A percentile compares a stretch with the other conserved stretches of the same genome.
These are phyloP conservation scores for Xylaria cubensis DNA, from an alignment of 495 filamentous ascomycete genomes.

Conservation along the genomic window DNA sequence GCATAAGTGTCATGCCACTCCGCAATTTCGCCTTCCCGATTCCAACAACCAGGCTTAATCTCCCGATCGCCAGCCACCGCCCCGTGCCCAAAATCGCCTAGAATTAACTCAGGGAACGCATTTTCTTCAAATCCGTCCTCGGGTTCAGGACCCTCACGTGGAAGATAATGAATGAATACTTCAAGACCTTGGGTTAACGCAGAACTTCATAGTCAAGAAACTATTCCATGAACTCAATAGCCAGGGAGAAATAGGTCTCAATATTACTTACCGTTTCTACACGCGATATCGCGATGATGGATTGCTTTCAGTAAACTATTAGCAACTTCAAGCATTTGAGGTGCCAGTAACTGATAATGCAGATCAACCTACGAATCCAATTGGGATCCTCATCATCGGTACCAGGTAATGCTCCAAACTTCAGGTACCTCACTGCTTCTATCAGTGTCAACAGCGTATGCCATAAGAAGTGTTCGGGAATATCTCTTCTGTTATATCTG, in stretches of 20 bases:
- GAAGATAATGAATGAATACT: conserved; percentile 11
- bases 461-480: conserved; percentile 16
- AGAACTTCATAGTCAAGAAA: neutral
- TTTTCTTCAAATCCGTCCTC: conserved; percentile 7
- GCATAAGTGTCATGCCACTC: conserved; percentile 9
- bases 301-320: neutral
- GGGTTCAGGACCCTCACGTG: neutral
- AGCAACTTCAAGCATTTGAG: neutral
- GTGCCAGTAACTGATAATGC: neutral
- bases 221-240: neutral
- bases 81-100: conserved; percentile 1
- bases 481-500: neutral
- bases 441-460: conserved; percentile 12
- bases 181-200: neutral
- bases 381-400: neutral
- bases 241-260: neutral
- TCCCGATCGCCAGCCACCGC: neutral
- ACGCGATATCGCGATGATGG: neutral
- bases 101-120: conserved; percentile 7
- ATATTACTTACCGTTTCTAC: neutral
- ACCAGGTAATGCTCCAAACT: neutral
- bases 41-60: neutral
- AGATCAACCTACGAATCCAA: neutral
- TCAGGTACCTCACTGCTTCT: conserved; percentile 15
- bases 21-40: neutral